Percentiles rank a stretch among this genome's conserved stretches.
These are phyloP conservation scores for Sporothrix mexicana DNA, from an alignment of 2,329 filamentous ascomycete genomes.

Conservation along the genomic window DNA sequence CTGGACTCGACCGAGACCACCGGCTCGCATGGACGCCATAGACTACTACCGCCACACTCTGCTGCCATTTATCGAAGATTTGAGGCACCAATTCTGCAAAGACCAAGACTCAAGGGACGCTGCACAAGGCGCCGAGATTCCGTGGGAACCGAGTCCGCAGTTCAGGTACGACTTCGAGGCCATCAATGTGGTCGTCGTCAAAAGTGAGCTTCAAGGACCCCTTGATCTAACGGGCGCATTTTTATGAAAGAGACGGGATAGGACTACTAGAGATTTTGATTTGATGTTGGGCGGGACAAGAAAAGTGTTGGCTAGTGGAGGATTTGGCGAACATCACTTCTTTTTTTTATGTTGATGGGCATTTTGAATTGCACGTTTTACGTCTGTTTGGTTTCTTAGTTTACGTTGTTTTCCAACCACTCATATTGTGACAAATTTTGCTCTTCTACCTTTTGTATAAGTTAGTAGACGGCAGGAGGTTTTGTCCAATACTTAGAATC, in stretches of 20 bases:
- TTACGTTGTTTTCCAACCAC: too few relatives aligned
- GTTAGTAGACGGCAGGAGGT: too few relatives aligned
- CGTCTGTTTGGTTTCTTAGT: not conserved
- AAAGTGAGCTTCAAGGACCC: conserved; percentile 40
- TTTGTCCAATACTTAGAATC: too few relatives aligned
- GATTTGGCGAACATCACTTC: not conserved
- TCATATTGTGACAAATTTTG: too few relatives aligned
- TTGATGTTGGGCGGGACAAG: not conserved
- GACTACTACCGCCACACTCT: conserved; percentile 31
- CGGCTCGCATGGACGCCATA: conserved; percentile 30
- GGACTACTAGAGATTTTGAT: not conserved
- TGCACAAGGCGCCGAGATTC: conserved; percentile 22
- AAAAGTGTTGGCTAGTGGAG: not conserved
- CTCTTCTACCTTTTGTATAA: too few relatives aligned
- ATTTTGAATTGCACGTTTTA: not conserved
- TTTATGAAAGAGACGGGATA: not conserved
- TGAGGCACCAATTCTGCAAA: not conserved
- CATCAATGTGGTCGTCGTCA: conserved; percentile 46
- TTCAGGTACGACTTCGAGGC: conserved; percentile 45
- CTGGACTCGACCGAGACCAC: conserved; percentile 29
- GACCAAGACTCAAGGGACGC: not conserved
- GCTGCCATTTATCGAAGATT: conserved; percentile 18
- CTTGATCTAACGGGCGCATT: conserved; percentile 36
- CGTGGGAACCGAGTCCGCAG: conserved; percentile 34
- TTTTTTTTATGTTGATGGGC: not conserved